Base-by-base conservation (phyloP, 257 asterid species). In the Cinchona pubescens region DNA sequence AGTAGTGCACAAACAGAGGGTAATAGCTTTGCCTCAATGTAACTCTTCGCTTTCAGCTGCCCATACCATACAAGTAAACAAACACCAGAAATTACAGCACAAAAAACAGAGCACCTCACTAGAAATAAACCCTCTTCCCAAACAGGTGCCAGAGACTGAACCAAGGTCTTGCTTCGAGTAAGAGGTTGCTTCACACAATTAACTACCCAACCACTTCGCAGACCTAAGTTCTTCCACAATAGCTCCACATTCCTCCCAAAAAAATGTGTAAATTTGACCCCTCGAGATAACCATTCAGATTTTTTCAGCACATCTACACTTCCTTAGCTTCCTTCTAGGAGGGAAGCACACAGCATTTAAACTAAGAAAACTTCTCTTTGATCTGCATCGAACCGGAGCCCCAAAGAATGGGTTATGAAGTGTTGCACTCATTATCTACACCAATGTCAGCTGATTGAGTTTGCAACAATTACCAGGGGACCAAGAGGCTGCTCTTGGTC, bases 81-180 rank as follows among this genome's bases (percentile, higher is more conserved):
- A 80, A 92, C 82, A 75, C 96, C 99, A 76, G 96, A 94, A 71
- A 94, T 85, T 80, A 94, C 98, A 37, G 92, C 79, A 75, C 79
- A 88, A 69, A 94, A 90, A 48, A 90, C 84, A 27, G 98, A 89
- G 76, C 97, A 94, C 77, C 97, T 89, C 79, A 94, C 72, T 19
- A 94, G 84, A 83, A 94, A 83, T 79, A 92, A 81, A 37, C 99
- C 96, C 88, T 94, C 99, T 82, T 88, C 90, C 98, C 96, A 89
- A 37, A 92, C 75, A 5, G 96, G 96, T 77, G 82, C 82, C 85
- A 89, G 67, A 64, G 86, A 83, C 84, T 86, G 87, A 82, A 87
- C 94, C 76, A 92, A 79, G 30, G 78, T 86, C 89, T 81, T 90
- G 80, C 87, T 88, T 45, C 83, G 88, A 61, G 78, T 82, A 76